Conservation (phyloP, 78 protist species). For the slime mould (Dictyostelium discoideum) region DNA sequence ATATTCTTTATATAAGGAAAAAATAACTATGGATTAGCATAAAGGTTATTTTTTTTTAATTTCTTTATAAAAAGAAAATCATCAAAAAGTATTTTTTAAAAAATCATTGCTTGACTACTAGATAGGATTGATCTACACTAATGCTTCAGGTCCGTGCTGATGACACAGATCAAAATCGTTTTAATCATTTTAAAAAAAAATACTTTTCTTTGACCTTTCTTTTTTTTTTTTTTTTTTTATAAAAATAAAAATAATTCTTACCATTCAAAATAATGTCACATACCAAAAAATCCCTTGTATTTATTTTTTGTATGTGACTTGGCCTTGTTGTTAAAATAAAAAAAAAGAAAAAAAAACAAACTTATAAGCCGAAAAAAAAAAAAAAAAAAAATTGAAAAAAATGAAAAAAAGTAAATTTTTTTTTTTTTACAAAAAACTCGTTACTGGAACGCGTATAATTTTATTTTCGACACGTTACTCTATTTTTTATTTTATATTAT, state of each 20-base stretch:
- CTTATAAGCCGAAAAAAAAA: not conserved
- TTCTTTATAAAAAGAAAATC: too few species aligned
- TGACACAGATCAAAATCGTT: not conserved
- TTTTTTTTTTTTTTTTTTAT: not conserved
- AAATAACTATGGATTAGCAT: not conserved
- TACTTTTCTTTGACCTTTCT: not conserved
- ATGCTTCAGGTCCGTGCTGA: constrained; percentile 20
- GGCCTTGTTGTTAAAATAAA: not conserved
- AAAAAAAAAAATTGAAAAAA: not conserved
- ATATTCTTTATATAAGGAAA: too few species aligned
- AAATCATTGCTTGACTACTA: constrained; percentile 14
- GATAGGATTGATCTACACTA: constrained; percentile 23
- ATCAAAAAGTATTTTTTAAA: not conserved
- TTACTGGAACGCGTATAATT: too few species aligned
- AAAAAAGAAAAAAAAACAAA: not conserved
- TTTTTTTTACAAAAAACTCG: too few species aligned
- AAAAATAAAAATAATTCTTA: not conserved
- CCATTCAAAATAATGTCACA: not conserved
- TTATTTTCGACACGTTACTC: not conserved
- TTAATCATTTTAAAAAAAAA: not conserved
- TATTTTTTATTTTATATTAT: not conserved
- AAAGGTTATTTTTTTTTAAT: too few species aligned
- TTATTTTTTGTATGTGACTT: not conserved
- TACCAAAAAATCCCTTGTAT: not conserved
- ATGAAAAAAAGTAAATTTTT: not conserved